phyloP scores from a whole-genome alignment of 31 red algal species.

The Odonthalia washingtoniensis region DNA sequence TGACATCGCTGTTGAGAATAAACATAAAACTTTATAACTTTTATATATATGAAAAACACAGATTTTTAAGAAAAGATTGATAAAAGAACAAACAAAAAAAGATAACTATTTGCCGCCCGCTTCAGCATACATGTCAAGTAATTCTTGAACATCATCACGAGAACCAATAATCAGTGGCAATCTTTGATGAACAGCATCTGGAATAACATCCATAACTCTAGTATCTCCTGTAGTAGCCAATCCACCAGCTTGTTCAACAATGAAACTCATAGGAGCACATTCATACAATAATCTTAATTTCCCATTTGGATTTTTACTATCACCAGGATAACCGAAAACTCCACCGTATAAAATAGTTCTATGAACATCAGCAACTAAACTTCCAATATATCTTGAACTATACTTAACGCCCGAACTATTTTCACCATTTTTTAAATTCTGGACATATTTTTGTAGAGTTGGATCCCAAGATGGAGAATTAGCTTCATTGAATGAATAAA shows the following conservation, averaged over 20 bases:
- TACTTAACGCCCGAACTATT: conserved; percentile 65
- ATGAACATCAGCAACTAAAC: conserved; percentile 93
- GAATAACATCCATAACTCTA: conserved; percentile 93
- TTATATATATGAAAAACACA: too few relatives aligned
- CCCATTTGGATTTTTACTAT: conserved; percentile 94
- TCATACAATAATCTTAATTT: conserved; percentile 96
- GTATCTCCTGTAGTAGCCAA: conserved; percentile 87
- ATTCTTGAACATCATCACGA: conserved; percentile 85
- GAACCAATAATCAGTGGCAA: conserved; percentile 93
- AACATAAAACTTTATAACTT: background rate
- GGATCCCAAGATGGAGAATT: conserved; percentile 90
- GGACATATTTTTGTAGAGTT: conserved; percentile 74
- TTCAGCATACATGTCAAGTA: conserved; percentile 78
- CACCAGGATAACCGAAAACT: conserved; percentile 95
- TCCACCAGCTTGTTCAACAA: conserved; percentile 97
- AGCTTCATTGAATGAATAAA: conserved; percentile 99
- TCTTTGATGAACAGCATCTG: conserved; percentile 85
- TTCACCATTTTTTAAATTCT: conserved; percentile 74
- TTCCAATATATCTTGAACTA: conserved; percentile 91
- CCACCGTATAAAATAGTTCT: conserved; percentile 96
- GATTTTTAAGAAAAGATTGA: too few relatives aligned
- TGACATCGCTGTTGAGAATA: background rate
- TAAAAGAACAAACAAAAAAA: too few relatives aligned
- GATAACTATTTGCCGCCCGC: too few relatives aligned
- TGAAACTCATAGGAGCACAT: conserved; percentile 90